Percentiles rank a stretch among this genome's conserved stretches.
Conservation (phyloP, 2,329 filamentous ascomycete species). For the Neofusicoccum umdonicola region DNA sequence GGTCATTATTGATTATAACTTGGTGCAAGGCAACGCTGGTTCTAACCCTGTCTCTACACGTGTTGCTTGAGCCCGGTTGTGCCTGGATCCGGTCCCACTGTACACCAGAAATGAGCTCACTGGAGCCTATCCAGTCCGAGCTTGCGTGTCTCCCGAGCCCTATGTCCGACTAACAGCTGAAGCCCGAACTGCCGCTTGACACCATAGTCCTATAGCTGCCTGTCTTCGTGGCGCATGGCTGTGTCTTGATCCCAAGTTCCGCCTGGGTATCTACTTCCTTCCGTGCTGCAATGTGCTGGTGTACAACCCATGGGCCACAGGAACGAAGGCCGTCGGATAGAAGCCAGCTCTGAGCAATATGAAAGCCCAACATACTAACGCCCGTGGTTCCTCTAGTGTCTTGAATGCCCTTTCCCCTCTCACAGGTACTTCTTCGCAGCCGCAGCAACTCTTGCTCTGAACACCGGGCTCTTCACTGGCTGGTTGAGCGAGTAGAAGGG, state of each 20-base stretch:
- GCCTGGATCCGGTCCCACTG: neutral
- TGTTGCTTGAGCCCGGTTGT: neutral
- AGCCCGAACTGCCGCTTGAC: neutral
- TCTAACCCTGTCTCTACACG: neutral
- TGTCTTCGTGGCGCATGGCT: neutral
- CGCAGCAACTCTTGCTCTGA: conserved; percentile 75
- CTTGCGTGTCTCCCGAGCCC: no score
- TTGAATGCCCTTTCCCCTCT: conserved; percentile 22
- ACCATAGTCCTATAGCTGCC: neutral
- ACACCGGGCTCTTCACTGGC: conserved; percentile 82
- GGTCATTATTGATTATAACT: neutral
- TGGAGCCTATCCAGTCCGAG: no score
- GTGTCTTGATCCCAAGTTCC: neutral
- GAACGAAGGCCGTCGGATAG: neutral
- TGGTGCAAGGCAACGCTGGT: neutral
- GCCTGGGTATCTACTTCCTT: neutral
- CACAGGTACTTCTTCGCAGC: conserved; percentile 91
- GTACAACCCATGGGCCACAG: no score
- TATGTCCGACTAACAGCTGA: neutral
- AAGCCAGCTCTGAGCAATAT: neutral
- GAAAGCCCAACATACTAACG: no score
- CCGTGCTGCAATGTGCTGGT: neutral
- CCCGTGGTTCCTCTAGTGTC: neutral
- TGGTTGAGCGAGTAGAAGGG: conserved; percentile 89
- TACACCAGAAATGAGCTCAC: no score